These are phyloP conservation scores for Marchantia paleacea DNA, from an alignment of 225 moss, liverwort and hornwort species.

Conservation along the genomic window DNA sequence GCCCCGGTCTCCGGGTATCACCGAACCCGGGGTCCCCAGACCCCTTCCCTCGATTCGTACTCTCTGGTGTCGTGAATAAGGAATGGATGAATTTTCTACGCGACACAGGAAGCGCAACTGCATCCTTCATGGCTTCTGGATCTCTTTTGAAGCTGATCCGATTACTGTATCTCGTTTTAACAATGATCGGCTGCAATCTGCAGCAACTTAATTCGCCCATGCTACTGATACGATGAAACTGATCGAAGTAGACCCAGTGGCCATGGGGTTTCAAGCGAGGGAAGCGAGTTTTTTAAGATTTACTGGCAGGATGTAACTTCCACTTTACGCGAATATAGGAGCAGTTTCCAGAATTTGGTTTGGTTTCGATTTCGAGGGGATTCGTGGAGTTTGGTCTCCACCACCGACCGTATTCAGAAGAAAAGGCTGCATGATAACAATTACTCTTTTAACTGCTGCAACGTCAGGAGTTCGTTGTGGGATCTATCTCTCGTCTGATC, in stretches of 20 bases:
- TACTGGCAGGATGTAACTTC: too few species aligned
- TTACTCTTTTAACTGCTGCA: not conserved
- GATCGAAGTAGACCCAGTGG: not conserved
- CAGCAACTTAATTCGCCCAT: not conserved
- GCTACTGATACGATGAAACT: not conserved
- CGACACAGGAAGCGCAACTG: too few species aligned
- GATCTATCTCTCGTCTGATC: not conserved
- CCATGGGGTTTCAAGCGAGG: not conserved
- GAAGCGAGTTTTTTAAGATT: not conserved
- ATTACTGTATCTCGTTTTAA: not conserved
- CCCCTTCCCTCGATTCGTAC: not conserved
- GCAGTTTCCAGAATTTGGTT: not conserved
- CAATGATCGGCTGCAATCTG: not conserved
- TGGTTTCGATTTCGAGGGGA: not conserved
- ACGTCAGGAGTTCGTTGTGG: not conserved
- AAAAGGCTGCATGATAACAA: not conserved
- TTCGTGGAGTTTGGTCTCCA: not conserved
- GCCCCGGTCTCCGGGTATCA: not conserved
- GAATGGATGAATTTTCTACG: not conserved
- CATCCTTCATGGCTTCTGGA: too few species aligned
- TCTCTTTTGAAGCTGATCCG: not conserved
- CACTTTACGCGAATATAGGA: not conserved
- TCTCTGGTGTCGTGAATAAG: not conserved
- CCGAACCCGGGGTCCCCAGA: not conserved
- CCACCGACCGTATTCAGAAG: not conserved